These are phyloP conservation scores for Botrytis cinerea DNA, from an alignment of 2,329 filamentous ascomycete genomes.

Conservation along the genomic window DNA sequence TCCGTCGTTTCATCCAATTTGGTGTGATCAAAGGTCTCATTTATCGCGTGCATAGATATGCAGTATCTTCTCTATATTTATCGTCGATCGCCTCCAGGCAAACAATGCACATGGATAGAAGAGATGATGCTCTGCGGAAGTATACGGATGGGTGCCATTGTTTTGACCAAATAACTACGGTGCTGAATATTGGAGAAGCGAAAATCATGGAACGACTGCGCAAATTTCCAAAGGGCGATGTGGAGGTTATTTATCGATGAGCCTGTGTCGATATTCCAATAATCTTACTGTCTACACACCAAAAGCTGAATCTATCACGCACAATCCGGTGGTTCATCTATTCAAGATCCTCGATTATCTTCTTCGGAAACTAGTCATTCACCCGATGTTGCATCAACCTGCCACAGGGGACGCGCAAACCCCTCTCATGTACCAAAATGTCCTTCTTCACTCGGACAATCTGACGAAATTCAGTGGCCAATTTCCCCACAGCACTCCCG, in stretches of 20 bases:
- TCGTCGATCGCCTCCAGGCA: conserved; percentile 42
- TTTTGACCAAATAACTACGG: conserved; percentile 81
- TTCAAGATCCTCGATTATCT: too few species aligned
- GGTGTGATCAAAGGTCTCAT: conserved; percentile 93
- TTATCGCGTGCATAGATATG: conserved; percentile 91
- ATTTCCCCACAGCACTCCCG: too few species aligned
- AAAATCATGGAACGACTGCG: conserved; percentile 71
- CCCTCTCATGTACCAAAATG: not conserved
- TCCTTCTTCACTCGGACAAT: not conserved
- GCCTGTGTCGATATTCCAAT: not conserved
- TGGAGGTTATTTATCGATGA: conserved; percentile 45
- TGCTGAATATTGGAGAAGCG: conserved; percentile 68
- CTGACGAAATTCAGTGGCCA: too few species aligned
- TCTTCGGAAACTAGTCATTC: not conserved
- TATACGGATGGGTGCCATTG: conserved; percentile 75
- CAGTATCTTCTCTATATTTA: conserved; percentile 67
- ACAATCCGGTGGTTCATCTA: not conserved
- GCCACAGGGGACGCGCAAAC: not conserved
- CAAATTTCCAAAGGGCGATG: conserved; percentile 48
- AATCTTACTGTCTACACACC: not conserved
- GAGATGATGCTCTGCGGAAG: conserved; percentile 50
- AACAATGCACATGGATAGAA: conserved; percentile 41
- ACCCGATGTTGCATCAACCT: too few species aligned
- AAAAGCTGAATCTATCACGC: too few species aligned
- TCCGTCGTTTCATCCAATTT: conserved; percentile 90